Percentiles rank a stretch among this genome's conserved stretches.
These are phyloP conservation scores for Senecio squalidus DNA, from an alignment of 140 eudicot species.

Conservation along the genomic window DNA sequence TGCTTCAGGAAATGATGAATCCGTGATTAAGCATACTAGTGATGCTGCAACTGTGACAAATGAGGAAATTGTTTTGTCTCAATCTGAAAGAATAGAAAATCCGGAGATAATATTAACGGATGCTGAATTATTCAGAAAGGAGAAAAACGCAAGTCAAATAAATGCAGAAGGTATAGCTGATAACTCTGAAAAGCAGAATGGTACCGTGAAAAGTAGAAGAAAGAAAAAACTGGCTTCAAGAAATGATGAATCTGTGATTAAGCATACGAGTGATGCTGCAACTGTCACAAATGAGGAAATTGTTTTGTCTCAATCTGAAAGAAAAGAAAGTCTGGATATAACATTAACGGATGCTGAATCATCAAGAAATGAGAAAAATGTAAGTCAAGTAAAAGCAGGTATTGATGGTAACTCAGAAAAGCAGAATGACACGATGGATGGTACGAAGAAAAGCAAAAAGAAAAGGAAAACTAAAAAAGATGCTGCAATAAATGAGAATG, in stretches of 20 bases:
- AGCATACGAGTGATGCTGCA: neutral
- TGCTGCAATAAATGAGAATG: conserved; percentile 19
- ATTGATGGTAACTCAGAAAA: neutral
- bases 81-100: too few species aligned
- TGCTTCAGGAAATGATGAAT: too few species aligned
- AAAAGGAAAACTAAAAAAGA: conserved; percentile 23
- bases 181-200: too few species aligned
- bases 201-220: conserved; percentile 20
- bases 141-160: too few species aligned
- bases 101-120: too few species aligned
- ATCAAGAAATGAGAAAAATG: conserved; percentile 4
- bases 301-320: conserved; percentile 10
- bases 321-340: conserved; percentile 5
- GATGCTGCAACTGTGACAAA: too few species aligned
- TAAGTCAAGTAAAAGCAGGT: conserved; percentile 12
- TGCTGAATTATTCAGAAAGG: too few species aligned
- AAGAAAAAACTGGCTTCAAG: conserved; percentile 15
- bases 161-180: too few species aligned
- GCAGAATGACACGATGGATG: conserved; percentile 20
- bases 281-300: neutral
- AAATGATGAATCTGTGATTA: neutral
- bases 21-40: too few species aligned
- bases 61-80: too few species aligned
- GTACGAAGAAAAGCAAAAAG: conserved; percentile 28
- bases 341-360: neutral